phyloP scores from a whole-genome alignment of 1,139 yeast species.

The Hyphopichia burtonii region DNA sequence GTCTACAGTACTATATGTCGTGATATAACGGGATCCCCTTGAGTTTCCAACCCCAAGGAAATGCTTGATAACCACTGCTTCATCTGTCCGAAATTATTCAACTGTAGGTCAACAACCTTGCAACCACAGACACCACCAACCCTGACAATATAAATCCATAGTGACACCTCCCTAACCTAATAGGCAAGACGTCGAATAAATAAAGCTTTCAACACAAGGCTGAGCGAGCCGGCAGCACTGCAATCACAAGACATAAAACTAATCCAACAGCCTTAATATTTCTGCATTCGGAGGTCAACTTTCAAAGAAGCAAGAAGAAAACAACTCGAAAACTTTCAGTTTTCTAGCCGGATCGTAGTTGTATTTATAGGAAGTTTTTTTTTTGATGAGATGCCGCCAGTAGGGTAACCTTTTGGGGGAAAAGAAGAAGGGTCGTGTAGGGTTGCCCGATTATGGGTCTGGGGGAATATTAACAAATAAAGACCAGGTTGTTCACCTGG shows the following conservation, averaged over 20 bases:
- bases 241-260: constrained; percentile 10
- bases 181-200: constrained; percentile 39
- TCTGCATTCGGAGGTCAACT: constrained; percentile 40
- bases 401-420: background rate
- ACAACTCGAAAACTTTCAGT: constrained; percentile 3
- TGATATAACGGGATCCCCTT: constrained; percentile 59
- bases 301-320: constrained; percentile 25
- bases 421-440: too few species aligned
- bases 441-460: too few species aligned
- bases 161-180: constrained; percentile 46
- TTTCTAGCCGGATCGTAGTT: background rate
- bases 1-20: too few species aligned
- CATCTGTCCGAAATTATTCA: constrained; percentile 47
- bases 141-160: constrained; percentile 15
- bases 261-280: constrained; percentile 27
- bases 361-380: background rate
- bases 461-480: too few species aligned
- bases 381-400: constrained; percentile 1
- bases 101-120: constrained; percentile 33
- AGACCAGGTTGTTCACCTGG: too few species aligned
- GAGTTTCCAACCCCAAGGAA: constrained; percentile 38
- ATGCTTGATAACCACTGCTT: constrained; percentile 50
- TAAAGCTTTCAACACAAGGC: constrained; percentile 13
- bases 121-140: constrained; percentile 7
- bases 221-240: constrained; percentile 8